These are phyloP conservation scores for Phaseolus lunatus DNA, from an alignment of 306 rosid species.

Conservation along the genomic window DNA sequence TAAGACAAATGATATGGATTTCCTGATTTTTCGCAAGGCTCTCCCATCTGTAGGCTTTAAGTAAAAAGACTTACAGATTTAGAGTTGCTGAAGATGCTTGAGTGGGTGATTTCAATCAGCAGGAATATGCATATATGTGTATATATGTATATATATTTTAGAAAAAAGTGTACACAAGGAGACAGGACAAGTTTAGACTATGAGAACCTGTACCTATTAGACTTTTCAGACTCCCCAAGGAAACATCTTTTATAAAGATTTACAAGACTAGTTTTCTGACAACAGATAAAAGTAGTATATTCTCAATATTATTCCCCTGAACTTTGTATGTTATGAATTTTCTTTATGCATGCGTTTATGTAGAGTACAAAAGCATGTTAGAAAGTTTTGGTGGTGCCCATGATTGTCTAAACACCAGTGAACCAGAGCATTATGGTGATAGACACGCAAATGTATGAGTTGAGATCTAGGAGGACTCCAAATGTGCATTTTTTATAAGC, in stretches of 20 bases:
- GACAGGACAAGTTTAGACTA: no score
- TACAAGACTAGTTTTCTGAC: no score
- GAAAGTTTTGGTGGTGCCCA: background rate
- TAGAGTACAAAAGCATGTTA: background rate
- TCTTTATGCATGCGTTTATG: background rate
- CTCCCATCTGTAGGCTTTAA: background rate
- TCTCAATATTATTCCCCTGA: background rate
- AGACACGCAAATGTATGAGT: background rate
- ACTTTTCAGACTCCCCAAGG: no score
- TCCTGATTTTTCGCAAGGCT: background rate
- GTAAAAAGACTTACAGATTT: background rate
- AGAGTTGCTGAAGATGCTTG: no score
- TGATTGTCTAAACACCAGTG: background rate
- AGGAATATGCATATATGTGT: no score
- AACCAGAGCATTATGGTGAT: background rate
- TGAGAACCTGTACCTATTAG: no score
- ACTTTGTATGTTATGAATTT: background rate
- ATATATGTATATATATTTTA: no score
- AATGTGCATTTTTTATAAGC: background rate
- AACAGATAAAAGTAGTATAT: no score
- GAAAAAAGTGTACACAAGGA: no score
- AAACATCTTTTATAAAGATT: no score
- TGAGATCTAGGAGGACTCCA: background rate
- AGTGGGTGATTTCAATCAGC: no score
- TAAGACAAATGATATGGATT: constrained; percentile 5